Base-by-base conservation (phyloP, 345 rosid genomes). In the Sapria himalayana region DNA sequence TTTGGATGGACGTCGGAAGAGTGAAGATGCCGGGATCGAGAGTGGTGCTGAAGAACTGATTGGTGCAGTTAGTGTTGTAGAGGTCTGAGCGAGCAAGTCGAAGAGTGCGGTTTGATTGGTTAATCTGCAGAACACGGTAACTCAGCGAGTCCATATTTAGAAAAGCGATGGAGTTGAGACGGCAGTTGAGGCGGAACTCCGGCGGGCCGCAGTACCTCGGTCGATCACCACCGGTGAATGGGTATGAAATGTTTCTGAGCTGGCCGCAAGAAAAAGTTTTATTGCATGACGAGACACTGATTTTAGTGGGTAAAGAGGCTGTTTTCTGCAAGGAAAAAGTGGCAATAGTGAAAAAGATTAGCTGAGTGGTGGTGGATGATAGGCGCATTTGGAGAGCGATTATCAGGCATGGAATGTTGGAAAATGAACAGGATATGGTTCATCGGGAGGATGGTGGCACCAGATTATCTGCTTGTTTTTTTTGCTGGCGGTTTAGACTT, bases 201-300 rank as follows among this genome's bases (percentile, higher is more conserved):
- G 69, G 78, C 0, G 49, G 59, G 45, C 67, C 67, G 51, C 72
- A 66, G 60, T 54, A 13, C 43, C 44, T 5, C 7, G 78, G 78
- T n/a, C 66, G 68, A 18, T 6, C 15, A 34, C 57, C 73, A 37
- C 69, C 66, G 35, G 66, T 46, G 68, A 71, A 66, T 33, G 73
- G 73, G 62, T 55, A 66, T 45, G 55, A 12, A 41, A 64, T 20
- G 56, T 55, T 47, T 0, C 12, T 33, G 32, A 67, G 31, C 24
- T 15, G 13, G 13, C 73, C 68, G 45, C 66, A 64, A 21, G 54
- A 54, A 67, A 60, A 46, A 54, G 35, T 45, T 0, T 35, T 21
- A 41, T 16, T 29, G 45, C 68, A 61, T n/a, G n/a, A n/a, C n/a
- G n/a, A n/a, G 39, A n/a, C n/a, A n/a, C n/a, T n/a, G n/a, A n/a